A percentile compares a stretch with the other conserved stretches of the same genome.
These are phyloP conservation scores for Theileria equi DNA, from an alignment of 169 alveolate species.

Conservation along the genomic window DNA sequence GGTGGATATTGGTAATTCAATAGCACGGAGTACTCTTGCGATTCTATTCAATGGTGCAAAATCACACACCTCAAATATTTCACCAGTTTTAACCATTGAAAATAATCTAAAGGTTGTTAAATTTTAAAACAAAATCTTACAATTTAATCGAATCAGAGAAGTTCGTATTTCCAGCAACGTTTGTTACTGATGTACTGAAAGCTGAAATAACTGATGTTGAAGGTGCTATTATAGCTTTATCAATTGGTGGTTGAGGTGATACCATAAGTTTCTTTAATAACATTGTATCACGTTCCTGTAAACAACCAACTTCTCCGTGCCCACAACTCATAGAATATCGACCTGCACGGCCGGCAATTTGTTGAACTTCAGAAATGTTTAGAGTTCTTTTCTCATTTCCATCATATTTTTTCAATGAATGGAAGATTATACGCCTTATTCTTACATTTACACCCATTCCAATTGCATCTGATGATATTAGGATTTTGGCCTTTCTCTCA, in stretches of 20 bases:
- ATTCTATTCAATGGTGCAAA: conserved; percentile 16
- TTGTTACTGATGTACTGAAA: conserved; percentile 11
- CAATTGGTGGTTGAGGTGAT: conserved; percentile 15
- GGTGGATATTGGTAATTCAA: conserved; percentile 17
- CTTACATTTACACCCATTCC: conserved; percentile 91
- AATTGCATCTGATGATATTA: conserved; percentile 91
- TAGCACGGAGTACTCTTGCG: conserved; percentile 9
- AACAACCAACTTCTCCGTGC: conserved; percentile 31
- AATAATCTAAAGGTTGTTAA: background rate
- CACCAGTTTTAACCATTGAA: conserved; percentile 14
- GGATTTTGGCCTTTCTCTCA: conserved; percentile 32
- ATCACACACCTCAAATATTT: conserved; percentile 23
- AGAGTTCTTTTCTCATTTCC: conserved; percentile 70
- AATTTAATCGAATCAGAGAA: conserved; percentile 19
- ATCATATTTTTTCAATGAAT: conserved; percentile 71
- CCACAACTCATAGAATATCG: conserved; percentile 66
- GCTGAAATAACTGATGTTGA: conserved; percentile 18
- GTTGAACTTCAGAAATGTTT: conserved; percentile 76
- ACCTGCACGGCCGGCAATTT: conserved; percentile 92
- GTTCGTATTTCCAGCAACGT: conserved; percentile 30
- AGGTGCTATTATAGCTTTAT: conserved; percentile 42
- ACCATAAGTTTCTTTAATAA: conserved; percentile 19
- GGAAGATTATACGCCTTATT: conserved; percentile 84
- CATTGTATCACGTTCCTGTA: conserved; percentile 13
- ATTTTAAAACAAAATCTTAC: conserved; percentile 15